Evolutionary conservation across 805 yeast species (phyloP), one percentile per base, ranked within the genome.

Genomic region (Saccharomyces jurei): DNA sequence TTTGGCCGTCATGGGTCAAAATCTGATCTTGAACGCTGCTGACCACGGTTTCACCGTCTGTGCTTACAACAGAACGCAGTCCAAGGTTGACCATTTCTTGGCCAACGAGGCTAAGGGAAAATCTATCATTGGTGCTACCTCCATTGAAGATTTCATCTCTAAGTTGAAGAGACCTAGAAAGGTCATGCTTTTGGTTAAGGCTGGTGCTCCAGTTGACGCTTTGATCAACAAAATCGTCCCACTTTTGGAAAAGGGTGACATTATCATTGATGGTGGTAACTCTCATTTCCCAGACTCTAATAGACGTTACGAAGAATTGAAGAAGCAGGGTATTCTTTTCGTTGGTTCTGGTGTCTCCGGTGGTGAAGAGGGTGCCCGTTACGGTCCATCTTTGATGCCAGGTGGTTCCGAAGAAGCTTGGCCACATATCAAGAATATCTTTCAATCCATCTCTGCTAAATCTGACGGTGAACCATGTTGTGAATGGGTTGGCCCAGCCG

Each of bases 311-410:
- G 92, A 81, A 56, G 96, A 90, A 72, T 82, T 92, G 73, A 83
- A 86, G 74, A 78, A 75, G 55, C 84, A 92, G 81, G 98, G 96
- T 48, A 84, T 91, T 70, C 77, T 82, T 62, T 94, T 89, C 65
- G 98, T 92, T 61, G 99, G 99, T 70, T 91, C 97, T 59, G 99
- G 99, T 87, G 98, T 94, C 62, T 92, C 98, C 65, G 99, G 99
- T 77, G 99, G 99, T 81, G 99, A 92, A 79, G 99, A 92, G 75
- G 99, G 99, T 81, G 99, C 99, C 68, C 89, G 99, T 78, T 82
- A 87, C 76, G 99, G 99, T 70, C 99, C 99, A 60, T 91, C 98
- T 60, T 82, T 92, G 75, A 92, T 92, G 99, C 99, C 99, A 67
- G 99, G 99, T 84, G 99, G 99, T 73, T 87, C 89, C 71, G 81